Evolutionary conservation across 2,329 filamentous ascomycete genomes (phyloP), one percentile per base, ranked within the genome.

Genomic region (Tolypocladium capitatum): DNA sequence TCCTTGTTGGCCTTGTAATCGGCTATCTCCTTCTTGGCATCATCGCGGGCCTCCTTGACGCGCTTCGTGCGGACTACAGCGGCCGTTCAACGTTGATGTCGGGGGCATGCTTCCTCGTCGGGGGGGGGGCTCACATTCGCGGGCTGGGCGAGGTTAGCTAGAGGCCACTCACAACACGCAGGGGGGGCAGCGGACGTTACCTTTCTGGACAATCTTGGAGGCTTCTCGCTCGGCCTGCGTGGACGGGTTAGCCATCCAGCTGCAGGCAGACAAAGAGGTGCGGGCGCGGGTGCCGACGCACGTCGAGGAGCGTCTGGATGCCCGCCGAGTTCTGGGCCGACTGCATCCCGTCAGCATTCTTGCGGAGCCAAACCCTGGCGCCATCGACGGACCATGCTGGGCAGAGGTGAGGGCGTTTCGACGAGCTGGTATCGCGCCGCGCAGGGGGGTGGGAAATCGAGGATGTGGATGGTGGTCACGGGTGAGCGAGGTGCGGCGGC

Each of bases 141-240:
- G 80, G 61, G 88, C 87, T 94, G 58, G 30, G 48, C 48, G 57
- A 38, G 34, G 53, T 49, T 47, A 52, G 24, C n/a, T n/a, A n/a
- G n/a, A n/a, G n/a, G n/a, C 9, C 6, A 46, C 30, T 7, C 31
- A 16, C 16, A 10, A 16, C 8, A 5, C 20, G 18, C 21, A 28
- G n/a, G 9, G 46, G 46, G 24, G 20, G 51, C 48, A 45, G 45
- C 51, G 41, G 28, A 30, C 38, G 24, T 28, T 68, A 94, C 91
- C 86, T 79, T 92, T 89, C 69, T 97, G 91, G 49, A 98, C 90
- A 67, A 98, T 98, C 79, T 96, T 96, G 72, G 95, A 91, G 52
- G 92, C 92, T 69, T 97, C 91, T 70, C 89, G 85, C 79, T 98
- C 92, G 60, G 92, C 90, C 91, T 97, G 49, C 7, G 7, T 4